Percentiles rank a stretch among this genome's conserved stretches.
Conservation (phyloP, 2,329 filamentous ascomycete genomes). For the Byssoonygena ceratinophila region DNA sequence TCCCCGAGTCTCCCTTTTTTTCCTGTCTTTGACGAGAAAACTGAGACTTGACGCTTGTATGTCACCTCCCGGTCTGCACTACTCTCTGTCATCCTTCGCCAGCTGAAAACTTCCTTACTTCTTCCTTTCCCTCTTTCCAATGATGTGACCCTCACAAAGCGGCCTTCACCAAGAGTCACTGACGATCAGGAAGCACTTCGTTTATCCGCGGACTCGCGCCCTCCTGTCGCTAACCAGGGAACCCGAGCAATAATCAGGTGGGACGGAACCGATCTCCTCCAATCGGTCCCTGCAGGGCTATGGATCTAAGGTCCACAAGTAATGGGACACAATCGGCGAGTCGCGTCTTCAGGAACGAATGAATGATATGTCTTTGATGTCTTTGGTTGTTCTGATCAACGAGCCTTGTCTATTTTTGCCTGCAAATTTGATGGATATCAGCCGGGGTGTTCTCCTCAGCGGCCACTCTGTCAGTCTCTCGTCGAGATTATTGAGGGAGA, state of each 20-base stretch:
- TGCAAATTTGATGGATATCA: not conserved
- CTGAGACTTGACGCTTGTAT: too few species aligned
- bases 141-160: too few species aligned
- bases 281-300: conserved; percentile 2
- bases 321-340: not conserved
- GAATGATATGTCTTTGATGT: not conserved
- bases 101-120: too few species aligned
- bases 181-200: not conserved
- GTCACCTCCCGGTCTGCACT: too few species aligned
- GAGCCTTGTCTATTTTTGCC: not conserved
- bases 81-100: too few species aligned
- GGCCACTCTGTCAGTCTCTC: too few species aligned
- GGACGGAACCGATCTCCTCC: not conserved
- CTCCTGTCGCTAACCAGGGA: not conserved
- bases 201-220: not conserved
- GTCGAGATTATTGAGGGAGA: too few species aligned
- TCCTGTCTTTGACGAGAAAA: too few species aligned
- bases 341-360: not conserved
- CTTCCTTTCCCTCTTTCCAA: too few species aligned
- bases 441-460: too few species aligned
- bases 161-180: not conserved
- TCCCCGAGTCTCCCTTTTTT: too few species aligned
- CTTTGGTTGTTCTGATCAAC: not conserved
- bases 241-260: not conserved
- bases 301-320: conserved; percentile 4